A percentile compares a stretch with the other conserved stretches of the same genome.
These are phyloP conservation scores for Trametes cubensis DNA, from an alignment of 768 basidiomycete genomes.

Conservation along the genomic window DNA sequence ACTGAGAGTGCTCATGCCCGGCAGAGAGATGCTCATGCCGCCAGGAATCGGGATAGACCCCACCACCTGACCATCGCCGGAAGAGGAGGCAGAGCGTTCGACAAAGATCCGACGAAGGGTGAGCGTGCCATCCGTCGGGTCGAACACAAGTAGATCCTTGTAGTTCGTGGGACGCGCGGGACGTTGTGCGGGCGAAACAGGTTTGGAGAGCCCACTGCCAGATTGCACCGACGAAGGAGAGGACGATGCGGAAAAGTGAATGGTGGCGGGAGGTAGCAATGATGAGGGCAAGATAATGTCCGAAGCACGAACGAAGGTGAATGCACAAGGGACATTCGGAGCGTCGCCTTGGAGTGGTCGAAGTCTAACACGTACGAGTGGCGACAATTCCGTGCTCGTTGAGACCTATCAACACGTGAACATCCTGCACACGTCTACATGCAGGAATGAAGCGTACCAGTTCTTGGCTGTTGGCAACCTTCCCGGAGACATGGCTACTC, in stretches of 20 bases:
- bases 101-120: slow-evolving; percentile 57
- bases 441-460: slow-evolving; percentile 42
- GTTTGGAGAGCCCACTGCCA: slow-evolving; percentile 29
- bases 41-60: slow-evolving; percentile 36
- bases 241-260: slow-evolving; percentile 33
- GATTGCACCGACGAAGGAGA: slow-evolving; percentile 36
- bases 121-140: slow-evolving; percentile 57
- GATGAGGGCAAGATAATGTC: slow-evolving; percentile 42
- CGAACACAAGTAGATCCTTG: slow-evolving; percentile 72
- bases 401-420: slow-evolving; percentile 44
- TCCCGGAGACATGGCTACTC: slow-evolving; percentile 59
- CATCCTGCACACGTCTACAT: not conserved
- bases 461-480: slow-evolving; percentile 55
- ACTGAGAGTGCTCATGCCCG: slow-evolving; percentile 50
- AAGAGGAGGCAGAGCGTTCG: slow-evolving; percentile 35
- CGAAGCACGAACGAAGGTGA: slow-evolving; percentile 51
- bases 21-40: slow-evolving; percentile 65
- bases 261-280: slow-evolving; percentile 41
- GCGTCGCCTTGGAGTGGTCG: slow-evolving; percentile 29
- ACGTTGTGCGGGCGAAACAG: slow-evolving; percentile 32
- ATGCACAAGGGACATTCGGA: slow-evolving; percentile 47
- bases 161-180: slow-evolving; percentile 46
- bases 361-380: slow-evolving; percentile 57
- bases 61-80: slow-evolving; percentile 26
- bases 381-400: slow-evolving; percentile 53